A percentile compares a stretch with the other conserved stretches of the same genome.
Evolutionary conservation across 148 eudicot genomes (phyloP).

Genomic region (Rhododendron henanense): DNA sequence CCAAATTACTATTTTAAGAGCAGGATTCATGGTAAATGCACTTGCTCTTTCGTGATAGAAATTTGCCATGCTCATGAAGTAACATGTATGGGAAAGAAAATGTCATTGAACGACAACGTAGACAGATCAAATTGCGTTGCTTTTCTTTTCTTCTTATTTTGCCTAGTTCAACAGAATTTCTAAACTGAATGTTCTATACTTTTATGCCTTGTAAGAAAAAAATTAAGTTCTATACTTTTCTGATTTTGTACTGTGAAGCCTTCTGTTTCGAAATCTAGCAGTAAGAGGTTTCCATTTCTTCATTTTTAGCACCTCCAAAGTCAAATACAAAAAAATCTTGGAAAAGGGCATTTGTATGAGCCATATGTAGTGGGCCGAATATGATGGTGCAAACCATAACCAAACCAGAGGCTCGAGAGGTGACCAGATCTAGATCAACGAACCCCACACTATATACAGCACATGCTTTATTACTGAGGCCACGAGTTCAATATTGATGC

Average conservation of each 20-base stretch:
- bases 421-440: too few relatives aligned
- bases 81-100: neutral
- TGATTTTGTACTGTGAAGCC: neutral
- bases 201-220: too few relatives aligned
- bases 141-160: neutral
- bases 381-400: too few relatives aligned
- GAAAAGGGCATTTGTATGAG: neutral
- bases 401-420: too few relatives aligned
- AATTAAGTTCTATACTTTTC: too few relatives aligned
- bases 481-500: neutral
- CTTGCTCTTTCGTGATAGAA: neutral
- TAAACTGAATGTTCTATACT: neutral
- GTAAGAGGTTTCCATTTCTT: neutral
- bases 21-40: neutral
- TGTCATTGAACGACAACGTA: neutral
- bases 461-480: neutral
- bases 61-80: neutral
- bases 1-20: neutral
- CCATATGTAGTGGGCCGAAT: too few relatives aligned
- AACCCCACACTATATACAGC: too few relatives aligned
- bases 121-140: neutral
- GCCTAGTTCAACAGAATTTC: neutral
- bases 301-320: neutral
- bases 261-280: too few relatives aligned
- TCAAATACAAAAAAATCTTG: neutral